A percentile compares a stretch with the other conserved stretches of the same genome.
phyloP scores from a whole-genome alignment of 2,329 filamentous ascomycete genomes.

The Trichoderma arundinaceum region DNA sequence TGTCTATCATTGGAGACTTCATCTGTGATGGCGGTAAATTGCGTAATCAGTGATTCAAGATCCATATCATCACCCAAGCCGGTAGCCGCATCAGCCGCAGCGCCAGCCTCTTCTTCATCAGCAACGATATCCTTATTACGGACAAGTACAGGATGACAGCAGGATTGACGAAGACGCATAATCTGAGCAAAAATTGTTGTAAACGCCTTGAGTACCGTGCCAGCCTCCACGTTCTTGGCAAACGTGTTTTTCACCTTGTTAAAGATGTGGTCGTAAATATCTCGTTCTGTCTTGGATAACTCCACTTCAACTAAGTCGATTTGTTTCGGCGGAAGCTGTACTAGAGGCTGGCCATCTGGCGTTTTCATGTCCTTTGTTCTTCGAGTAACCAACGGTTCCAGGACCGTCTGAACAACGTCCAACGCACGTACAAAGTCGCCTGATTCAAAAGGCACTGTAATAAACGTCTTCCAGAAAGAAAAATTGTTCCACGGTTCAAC shows the following conservation, averaged over 20 bases:
- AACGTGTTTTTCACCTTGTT: conserved; percentile 83
- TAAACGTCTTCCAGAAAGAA: conserved; percentile 98
- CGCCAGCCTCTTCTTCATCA: conserved; percentile 82
- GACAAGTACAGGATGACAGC: conserved; percentile 90
- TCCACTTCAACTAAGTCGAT: conserved; percentile 89
- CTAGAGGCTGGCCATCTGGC: conserved; percentile 75
- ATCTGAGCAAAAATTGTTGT: conserved; percentile 98
- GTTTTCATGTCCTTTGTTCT: conserved; percentile 99
- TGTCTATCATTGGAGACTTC: conserved; percentile 65
- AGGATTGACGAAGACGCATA: conserved; percentile 87
- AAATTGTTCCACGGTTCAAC: conserved; percentile 99
- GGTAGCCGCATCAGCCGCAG: conserved; percentile 75
- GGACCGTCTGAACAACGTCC: conserved; percentile 94
- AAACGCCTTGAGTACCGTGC: conserved; percentile 92
- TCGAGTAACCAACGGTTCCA: conserved; percentile 93
- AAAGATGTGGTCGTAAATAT: conserved; percentile 92
- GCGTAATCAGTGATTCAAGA: conserved; percentile 79
- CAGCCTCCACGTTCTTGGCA: conserved; percentile 83
- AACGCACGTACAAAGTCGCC: conserved; percentile 92
- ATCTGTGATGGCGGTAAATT: conserved; percentile 75
- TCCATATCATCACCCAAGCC: conserved; percentile 97
- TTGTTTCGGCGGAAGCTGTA: conserved; percentile 79
- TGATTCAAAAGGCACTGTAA: conserved; percentile 94
- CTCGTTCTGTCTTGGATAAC: conserved; percentile 80
- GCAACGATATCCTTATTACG: conserved; percentile 83